These are phyloP conservation scores for Eucalyptus tenuipes DNA, from an alignment of 345 rosid species.

Conservation along the genomic window DNA sequence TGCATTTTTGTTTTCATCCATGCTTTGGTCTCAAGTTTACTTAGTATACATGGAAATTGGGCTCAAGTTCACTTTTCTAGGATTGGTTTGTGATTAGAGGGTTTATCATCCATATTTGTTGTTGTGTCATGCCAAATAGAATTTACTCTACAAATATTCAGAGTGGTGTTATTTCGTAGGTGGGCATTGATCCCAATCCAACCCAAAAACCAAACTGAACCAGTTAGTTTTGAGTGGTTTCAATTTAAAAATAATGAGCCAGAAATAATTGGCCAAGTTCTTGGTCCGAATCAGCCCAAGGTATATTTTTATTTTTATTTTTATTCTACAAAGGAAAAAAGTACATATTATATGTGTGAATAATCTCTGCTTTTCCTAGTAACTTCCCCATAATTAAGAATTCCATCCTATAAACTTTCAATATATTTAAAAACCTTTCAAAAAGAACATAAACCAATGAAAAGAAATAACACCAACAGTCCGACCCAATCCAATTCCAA, in stretches of 20 bases:
- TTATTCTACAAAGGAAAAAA: not conserved
- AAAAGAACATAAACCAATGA: not conserved
- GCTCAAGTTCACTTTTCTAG: not conserved
- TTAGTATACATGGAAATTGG: too few species aligned
- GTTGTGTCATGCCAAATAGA: not conserved
- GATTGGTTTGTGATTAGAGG: not conserved
- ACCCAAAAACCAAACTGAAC: not conserved
- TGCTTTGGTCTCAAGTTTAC: not conserved
- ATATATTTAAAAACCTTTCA: too few species aligned
- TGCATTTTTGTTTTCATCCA: not conserved
- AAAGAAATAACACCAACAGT: not conserved
- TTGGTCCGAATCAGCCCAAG: not conserved
- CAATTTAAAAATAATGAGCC: too few species aligned
- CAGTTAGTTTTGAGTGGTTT: rapidly evolving
- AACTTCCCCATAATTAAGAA: not conserved
- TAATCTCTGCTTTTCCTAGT: not conserved
- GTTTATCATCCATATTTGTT: not conserved
- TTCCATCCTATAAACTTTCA: not conserved
- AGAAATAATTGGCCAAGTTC: too few species aligned
- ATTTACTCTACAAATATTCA: not conserved
- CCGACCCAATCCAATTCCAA: not conserved
- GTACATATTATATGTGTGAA: not conserved
- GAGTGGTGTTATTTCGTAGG: rapidly evolving
- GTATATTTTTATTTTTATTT: rapidly evolving
- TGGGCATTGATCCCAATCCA: rapidly evolving